phyloP scores from a whole-genome alignment of 768 basidiomycete species.

The Leucocoprinus leucothites region DNA sequence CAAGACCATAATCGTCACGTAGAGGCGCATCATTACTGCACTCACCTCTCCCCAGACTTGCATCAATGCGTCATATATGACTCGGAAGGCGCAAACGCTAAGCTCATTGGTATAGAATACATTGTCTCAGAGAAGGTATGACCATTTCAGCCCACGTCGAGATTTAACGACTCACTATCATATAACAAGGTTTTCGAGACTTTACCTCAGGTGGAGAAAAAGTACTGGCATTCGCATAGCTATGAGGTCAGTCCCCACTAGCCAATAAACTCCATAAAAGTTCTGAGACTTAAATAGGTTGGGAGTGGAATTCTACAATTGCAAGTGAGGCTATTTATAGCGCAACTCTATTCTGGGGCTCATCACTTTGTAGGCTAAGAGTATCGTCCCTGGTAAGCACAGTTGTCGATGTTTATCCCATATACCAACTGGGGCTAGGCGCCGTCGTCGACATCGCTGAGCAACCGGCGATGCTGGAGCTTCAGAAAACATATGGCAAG shows the following conservation, averaged over 20 bases:
- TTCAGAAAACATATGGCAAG: slow-evolving; percentile 14
- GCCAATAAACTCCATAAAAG: not conserved
- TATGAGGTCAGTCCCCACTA: not conserved
- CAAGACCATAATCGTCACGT: slow-evolving; percentile 11
- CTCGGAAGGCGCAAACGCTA: slow-evolving; percentile 7
- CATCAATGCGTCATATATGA: slow-evolving; percentile 13
- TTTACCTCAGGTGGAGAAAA: slow-evolving; percentile 6
- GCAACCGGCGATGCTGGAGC: slow-evolving; percentile 13
- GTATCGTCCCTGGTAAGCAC: not conserved
- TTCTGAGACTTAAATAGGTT: not conserved
- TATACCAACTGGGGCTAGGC: not conserved
- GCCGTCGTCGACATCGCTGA: slow-evolving; percentile 6
- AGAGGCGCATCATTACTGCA: slow-evolving; percentile 13
- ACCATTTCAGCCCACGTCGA: not conserved
- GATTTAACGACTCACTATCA: too few species aligned
- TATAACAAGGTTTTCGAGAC: slow-evolving; percentile 8
- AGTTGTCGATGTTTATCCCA: too few species aligned
- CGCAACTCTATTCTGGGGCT: not conserved
- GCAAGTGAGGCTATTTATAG: not conserved
- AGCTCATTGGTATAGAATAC: slow-evolving; percentile 11
- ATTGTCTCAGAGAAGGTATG: slow-evolving; percentile 12
- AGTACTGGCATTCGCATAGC: slow-evolving; percentile 14
- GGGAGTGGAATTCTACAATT: slow-evolving; percentile 12
- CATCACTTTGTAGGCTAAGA: not conserved
- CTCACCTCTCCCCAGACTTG: slow-evolving; percentile 10